Evolutionary conservation across 768 basidiomycete species (phyloP).

Genomic region (Suillus alpinus): DNA sequence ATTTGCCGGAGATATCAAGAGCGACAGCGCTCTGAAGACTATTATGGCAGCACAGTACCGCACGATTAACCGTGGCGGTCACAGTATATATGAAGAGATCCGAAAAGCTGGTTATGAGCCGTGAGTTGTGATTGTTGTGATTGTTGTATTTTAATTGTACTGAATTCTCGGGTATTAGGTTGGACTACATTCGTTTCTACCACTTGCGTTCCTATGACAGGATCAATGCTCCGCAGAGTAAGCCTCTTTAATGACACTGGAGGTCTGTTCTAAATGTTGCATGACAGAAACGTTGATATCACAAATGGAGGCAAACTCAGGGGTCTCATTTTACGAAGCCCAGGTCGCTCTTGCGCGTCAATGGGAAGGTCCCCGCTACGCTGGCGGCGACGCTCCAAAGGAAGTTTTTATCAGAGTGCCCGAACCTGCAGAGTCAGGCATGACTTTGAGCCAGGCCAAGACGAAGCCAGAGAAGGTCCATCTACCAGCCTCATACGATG

Average conservation of each 20-base stretch:
- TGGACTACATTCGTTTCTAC: slow-evolving; percentile 87
- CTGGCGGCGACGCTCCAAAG: slow-evolving; percentile 33
- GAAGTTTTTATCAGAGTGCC: slow-evolving; percentile 60
- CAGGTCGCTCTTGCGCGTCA: slow-evolving; percentile 80
- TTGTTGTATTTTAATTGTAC: not conserved
- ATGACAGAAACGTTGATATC: slow-evolving; percentile 48
- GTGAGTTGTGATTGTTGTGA: slow-evolving; percentile 37
- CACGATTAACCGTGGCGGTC: slow-evolving; percentile 86
- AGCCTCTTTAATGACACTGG: slow-evolving; percentile 13
- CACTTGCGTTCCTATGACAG: slow-evolving; percentile 91
- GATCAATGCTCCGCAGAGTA: slow-evolving; percentile 74
- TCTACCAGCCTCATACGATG: slow-evolving; percentile 64
- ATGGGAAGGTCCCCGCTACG: slow-evolving; percentile 60
- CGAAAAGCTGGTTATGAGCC: slow-evolving; percentile 76
- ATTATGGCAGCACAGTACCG: slow-evolving; percentile 90
- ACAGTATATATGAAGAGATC: slow-evolving; percentile 82
- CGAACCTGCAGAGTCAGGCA: slow-evolving; percentile 45
- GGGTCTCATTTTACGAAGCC: slow-evolving; percentile 80
- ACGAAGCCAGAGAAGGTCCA: slow-evolving; percentile 59
- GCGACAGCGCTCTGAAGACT: slow-evolving; percentile 58
- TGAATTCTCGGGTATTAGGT: slow-evolving; percentile 35
- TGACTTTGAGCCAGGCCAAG: slow-evolving; percentile 48
- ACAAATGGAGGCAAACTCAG: slow-evolving; percentile 69
- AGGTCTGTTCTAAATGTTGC: slow-evolving; percentile 21
- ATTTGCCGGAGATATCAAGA: slow-evolving; percentile 82